phyloP scores from a whole-genome alignment of 2,329 filamentous ascomycete genomes.

The Penicillium sp. region DNA sequence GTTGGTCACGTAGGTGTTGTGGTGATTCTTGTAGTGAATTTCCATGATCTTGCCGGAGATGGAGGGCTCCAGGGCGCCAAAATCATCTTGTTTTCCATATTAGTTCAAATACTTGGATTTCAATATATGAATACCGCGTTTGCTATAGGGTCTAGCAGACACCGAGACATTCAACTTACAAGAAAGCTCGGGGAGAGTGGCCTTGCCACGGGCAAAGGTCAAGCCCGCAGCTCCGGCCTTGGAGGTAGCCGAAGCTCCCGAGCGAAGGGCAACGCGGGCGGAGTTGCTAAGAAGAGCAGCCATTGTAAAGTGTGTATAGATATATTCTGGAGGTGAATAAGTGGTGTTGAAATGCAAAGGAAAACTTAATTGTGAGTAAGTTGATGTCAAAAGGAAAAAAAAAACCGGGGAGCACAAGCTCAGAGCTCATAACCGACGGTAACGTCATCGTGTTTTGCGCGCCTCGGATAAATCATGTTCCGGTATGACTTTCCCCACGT shows the following conservation, averaged over 20 bases:
- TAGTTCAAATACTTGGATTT: neutral
- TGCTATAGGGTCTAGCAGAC: neutral
- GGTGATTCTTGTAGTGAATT: slow-evolving; percentile 91
- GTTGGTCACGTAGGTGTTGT: slow-evolving; percentile 88
- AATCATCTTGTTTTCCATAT: slow-evolving; percentile 68
- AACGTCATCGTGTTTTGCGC: slow-evolving; percentile 29
- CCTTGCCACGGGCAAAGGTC: slow-evolving; percentile 81
- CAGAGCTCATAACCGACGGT: slow-evolving; percentile 25
- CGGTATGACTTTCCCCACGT: slow-evolving; percentile 18
- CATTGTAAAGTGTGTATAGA: slow-evolving; percentile 53
- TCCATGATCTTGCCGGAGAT: slow-evolving; percentile 94
- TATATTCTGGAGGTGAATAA: neutral
- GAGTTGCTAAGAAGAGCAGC: slow-evolving; percentile 72
- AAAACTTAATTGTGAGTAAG: slow-evolving; percentile 7
- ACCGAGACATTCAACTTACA: slow-evolving; percentile 53
- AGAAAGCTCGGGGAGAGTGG: slow-evolving; percentile 83
- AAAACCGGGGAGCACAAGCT: slow-evolving; percentile 8
- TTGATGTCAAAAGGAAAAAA: slow-evolving; percentile 7
- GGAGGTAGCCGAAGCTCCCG: slow-evolving; percentile 54
- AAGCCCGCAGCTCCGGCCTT: slow-evolving; percentile 66
- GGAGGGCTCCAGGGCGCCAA: slow-evolving; percentile 82
- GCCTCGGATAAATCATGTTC: slow-evolving; percentile 16
- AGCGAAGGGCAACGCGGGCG: slow-evolving; percentile 69
- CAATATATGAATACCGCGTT: neutral
- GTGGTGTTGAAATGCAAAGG: neutral